Conservation (phyloP, 495 filamentous ascomycete species). For the Hypoxylon intermedium region DNA sequence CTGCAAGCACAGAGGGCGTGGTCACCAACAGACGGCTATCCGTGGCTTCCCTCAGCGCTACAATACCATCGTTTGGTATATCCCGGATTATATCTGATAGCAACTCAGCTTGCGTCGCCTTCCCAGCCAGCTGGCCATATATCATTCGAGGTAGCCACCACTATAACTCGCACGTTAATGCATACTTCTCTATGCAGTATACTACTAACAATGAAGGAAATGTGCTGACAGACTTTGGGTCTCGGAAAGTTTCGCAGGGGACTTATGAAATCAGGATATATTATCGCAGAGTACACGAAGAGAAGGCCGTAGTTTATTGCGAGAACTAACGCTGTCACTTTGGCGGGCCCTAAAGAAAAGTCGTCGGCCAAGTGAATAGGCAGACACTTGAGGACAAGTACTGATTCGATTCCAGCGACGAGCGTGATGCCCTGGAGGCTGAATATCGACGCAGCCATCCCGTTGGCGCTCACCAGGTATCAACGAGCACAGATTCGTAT, state of each 20-base stretch:
- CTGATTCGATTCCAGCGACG: constrained; percentile 19
- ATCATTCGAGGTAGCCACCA: constrained; percentile 22
- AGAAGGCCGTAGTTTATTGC: constrained; percentile 34
- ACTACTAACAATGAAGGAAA: not conserved
- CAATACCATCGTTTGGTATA: constrained; percentile 76
- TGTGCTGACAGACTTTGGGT: constrained; percentile 51
- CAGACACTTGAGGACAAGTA: constrained; percentile 18
- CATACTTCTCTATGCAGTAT: not conserved
- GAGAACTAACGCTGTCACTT: constrained; percentile 15
- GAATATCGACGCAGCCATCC: constrained; percentile 25
- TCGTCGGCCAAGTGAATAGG: constrained; percentile 1
- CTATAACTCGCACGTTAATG: constrained; percentile 1
- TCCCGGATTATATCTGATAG: constrained; percentile 63
- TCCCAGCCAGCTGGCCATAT: constrained; percentile 8
- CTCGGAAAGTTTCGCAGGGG: constrained; percentile 62
- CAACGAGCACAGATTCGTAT: not conserved
- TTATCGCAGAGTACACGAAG: constrained; percentile 49
- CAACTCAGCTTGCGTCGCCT: constrained; percentile 50
- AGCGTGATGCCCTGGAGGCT: constrained; percentile 28
- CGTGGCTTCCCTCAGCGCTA: constrained; percentile 69
- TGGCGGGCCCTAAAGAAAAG: not conserved
- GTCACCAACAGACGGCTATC: constrained; percentile 66
- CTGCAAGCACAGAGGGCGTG: constrained; percentile 63
- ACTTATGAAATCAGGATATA: constrained; percentile 65
- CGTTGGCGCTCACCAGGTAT: not conserved